A percentile compares a stretch with the other conserved stretches of the same genome.
phyloP scores from a whole-genome alignment of 129 eudicot genomes.

The Escallonia rubra region DNA sequence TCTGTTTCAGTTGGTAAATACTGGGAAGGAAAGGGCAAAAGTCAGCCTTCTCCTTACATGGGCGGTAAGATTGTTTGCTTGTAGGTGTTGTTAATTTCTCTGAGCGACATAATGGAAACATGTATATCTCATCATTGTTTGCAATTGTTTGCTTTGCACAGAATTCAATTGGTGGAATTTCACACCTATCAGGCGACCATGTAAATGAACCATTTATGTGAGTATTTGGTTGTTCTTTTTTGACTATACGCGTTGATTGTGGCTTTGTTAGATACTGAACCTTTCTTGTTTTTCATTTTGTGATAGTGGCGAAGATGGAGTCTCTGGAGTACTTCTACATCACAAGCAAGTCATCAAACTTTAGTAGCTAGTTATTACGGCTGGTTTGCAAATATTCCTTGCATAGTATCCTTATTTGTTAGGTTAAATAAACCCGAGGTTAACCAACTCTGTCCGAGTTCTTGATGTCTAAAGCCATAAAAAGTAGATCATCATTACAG shows the following conservation, averaged over 20 bases:
- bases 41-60: conserved; percentile 97
- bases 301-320: conserved; percentile 85
- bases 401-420: not conserved
- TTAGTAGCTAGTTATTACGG: conserved; percentile 21
- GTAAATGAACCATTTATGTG: conserved; percentile 90
- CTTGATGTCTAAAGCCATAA: too few relatives aligned
- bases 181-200: conserved; percentile 95
- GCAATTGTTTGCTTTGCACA: conserved; percentile 20
- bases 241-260: not conserved
- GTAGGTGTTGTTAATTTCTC: not conserved
- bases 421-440: not conserved
- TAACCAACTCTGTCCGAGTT: not conserved
- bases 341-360: conserved; percentile 70
- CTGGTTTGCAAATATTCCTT: conserved; percentile 26
- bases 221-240: conserved; percentile 15
- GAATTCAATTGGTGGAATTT: conserved; percentile 93
- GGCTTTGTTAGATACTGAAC: not conserved
- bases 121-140: not conserved
- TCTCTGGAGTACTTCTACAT: conserved; percentile 90
- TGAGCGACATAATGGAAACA: not conserved
- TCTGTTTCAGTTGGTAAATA: conserved; percentile 74
- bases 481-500: too few relatives aligned
- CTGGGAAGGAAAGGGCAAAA: conserved; percentile 95
- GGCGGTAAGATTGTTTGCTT: conserved; percentile 62
- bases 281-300: conserved; percentile 1